Base-by-base conservation (phyloP, 352 stramenopile genomes). In the Nothophytophthora sp. region DNA sequence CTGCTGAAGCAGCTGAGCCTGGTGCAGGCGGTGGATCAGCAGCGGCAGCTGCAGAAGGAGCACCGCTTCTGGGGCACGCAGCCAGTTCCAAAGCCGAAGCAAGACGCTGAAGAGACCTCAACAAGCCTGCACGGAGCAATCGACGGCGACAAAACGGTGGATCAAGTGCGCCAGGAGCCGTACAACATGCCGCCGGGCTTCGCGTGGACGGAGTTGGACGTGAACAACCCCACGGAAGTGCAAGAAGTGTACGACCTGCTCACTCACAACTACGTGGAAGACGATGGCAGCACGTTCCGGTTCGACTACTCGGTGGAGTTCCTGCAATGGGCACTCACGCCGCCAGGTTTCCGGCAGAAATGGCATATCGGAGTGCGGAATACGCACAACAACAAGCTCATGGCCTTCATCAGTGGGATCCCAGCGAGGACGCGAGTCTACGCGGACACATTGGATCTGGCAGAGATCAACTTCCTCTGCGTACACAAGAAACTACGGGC, bases 381-480 rank as follows among this genome's bases (percentile, higher is more conserved):
- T 23, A 73, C 63, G 13, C 90, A 96, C 54, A 97, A 65, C 23
- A 75, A 86, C 44, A 97, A 98, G 64, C 87, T 99, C 25, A 90
- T 99, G 53, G 98, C 91, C 5, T 98, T 99, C 55, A 99, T 99
- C 70, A 97, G 85, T 13, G 97, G 81, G 9, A 93, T 99, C 46
- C 97, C 97, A 1, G 94, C 88, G 49, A 86, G 66, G 32, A 69
- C 91, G 4, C 61, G 69, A 23, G 88, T 92, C 20, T 83, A 92
- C 62, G 50, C 63, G 1, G 33, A 82, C 15, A 55, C 48, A 16
- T 54, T 90, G 48, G 15, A 39, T 1, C 85, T 92, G 70, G 95
- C 96, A 2, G 96, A 99, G 70, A 98, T 99, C 52, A 99, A 99
- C 72, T 99, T 99, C 68, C 76, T 99, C 9, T 99, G 98, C 67